A percentile compares a stretch with the other conserved stretches of the same genome.
Evolutionary conservation across 2,329 filamentous ascomycete species (phyloP).

Genomic region (Claviceps purpurea): DNA sequence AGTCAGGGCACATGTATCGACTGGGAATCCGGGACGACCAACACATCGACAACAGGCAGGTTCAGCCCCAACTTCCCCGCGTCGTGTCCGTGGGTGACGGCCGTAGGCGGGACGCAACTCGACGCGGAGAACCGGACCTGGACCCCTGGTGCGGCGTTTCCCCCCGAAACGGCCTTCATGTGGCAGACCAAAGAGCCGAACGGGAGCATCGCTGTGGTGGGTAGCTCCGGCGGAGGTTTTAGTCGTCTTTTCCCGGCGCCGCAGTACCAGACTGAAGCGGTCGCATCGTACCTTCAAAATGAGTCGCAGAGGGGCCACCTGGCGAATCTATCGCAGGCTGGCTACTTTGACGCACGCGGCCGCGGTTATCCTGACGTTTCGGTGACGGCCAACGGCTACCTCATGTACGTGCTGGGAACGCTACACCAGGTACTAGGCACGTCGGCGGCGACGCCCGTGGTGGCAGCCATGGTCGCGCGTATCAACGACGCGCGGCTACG

Average conservation of each 20-base stretch:
- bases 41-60: conserved; percentile 20
- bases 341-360: conserved; percentile 31
- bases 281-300: conserved; percentile 27
- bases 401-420: conserved; percentile 17
- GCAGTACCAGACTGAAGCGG: conserved; percentile 30
- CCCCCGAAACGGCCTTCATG: background rate
- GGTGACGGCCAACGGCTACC: conserved; percentile 30
- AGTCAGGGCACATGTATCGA: background rate
- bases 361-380: conserved; percentile 50
- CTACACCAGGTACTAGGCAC: conserved; percentile 17
- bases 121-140: conserved; percentile 7
- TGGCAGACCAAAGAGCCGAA: conserved; percentile 19
- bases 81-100: conserved; percentile 46
- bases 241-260: conserved; percentile 31
- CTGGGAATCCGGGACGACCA: conserved; percentile 14
- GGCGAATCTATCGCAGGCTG: conserved; percentile 15
- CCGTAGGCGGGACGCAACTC: conserved; percentile 43
- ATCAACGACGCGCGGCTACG: conserved; percentile 49
- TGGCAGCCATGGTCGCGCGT: conserved; percentile 48
- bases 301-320: conserved; percentile 17
- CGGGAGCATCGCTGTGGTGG: conserved; percentile 30
- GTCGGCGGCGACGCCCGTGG: conserved; percentile 45
- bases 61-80: conserved; percentile 23
- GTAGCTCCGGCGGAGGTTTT: conserved; percentile 38
- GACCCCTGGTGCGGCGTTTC: background rate